Conservation (phyloP, 1,139 yeast genomes). For the Meyerozyma elateridarum region DNA sequence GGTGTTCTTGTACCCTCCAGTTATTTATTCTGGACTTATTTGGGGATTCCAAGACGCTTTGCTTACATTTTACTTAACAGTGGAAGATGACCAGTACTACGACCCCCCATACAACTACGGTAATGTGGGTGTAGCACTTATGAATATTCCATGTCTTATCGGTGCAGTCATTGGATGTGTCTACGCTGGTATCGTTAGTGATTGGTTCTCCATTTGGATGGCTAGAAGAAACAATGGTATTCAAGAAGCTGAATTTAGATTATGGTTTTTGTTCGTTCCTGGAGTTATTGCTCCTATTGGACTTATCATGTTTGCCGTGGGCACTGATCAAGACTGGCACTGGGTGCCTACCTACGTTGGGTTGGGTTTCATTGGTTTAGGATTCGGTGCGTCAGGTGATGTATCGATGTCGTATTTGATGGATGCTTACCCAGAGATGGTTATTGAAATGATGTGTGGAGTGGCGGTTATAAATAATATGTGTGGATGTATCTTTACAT, state of each 20-base stretch:
- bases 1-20: slow-evolving; percentile 33
- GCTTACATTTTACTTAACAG: slow-evolving; percentile 35
- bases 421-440: slow-evolving; percentile 38
- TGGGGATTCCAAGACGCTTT: slow-evolving; percentile 40
- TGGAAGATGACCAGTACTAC: slow-evolving; percentile 31
- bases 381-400: slow-evolving; percentile 36
- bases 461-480: slow-evolving; percentile 34
- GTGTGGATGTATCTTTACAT: slow-evolving; percentile 36
- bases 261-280: slow-evolving; percentile 31
- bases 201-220: slow-evolving; percentile 35
- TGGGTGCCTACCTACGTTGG: slow-evolving; percentile 35
- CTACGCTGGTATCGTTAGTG: slow-evolving; percentile 35
- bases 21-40: slow-evolving; percentile 29
- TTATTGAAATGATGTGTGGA: slow-evolving; percentile 34
- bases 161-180: slow-evolving; percentile 37
- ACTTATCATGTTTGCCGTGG: slow-evolving; percentile 32
- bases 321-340: slow-evolving; percentile 25
- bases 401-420: slow-evolving; percentile 35
- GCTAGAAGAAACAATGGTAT: slow-evolving; percentile 33
- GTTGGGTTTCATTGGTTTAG: slow-evolving; percentile 33
- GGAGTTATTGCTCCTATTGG: slow-evolving; percentile 35
- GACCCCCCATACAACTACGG: slow-evolving; percentile 30
- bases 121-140: slow-evolving; percentile 27
- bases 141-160: slow-evolving; percentile 36
- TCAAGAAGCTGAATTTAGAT: slow-evolving; percentile 35